Base-by-base conservation (phyloP, 768 basidiomycete genomes). In the Candolleomyces efflorescens region DNA sequence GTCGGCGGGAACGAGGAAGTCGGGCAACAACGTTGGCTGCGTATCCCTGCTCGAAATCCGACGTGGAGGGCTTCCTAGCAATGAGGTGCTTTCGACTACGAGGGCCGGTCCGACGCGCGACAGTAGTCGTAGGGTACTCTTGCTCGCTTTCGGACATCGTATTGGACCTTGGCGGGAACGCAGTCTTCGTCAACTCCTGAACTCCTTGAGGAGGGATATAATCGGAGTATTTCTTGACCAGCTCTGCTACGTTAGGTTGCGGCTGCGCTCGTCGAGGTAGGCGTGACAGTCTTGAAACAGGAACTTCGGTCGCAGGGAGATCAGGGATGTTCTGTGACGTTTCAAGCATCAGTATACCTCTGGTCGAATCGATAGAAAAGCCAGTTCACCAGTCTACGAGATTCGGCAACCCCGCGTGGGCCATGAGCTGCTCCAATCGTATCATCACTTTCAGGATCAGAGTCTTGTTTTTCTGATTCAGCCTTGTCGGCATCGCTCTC, bases 11-110 rank as follows among this genome's bases (percentile, higher is more conserved):
- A 32, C 32, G 32, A 22, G 87, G 74, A 62, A 91, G 87, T 62
- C 82, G 80, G 2, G 92, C 88, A 1, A 92, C 93, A 58, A 94
- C 86, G 66, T 94, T 94, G n/a, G 87, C 90, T 3, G 94, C 93
- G 71, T 95, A 96, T 48, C 94, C 85, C 56, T 89, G 84, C 72
- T 96, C 94, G 54, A 92, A 92, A 67, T 96, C 94, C 5, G 94
- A 95, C 10, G 78, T 77, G 9, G 87, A 86, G 39, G 83, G 72
- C 61, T 84, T 84, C 66, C 76, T 80, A 13, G 39, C 78, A 80
- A 64, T 84, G 82, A 58, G 32, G 44, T 41, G 26, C 12, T 45
- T 49, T 47, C 82, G 78, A 36, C 75, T 76, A 62, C 67, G 78
- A 38, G 84, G 79, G 18, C 74, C 55, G 5, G 76, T 66, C 17